Conservation (phyloP, 2,329 filamentous ascomycete species). For the Aspergillus ochraceoroseus region DNA sequence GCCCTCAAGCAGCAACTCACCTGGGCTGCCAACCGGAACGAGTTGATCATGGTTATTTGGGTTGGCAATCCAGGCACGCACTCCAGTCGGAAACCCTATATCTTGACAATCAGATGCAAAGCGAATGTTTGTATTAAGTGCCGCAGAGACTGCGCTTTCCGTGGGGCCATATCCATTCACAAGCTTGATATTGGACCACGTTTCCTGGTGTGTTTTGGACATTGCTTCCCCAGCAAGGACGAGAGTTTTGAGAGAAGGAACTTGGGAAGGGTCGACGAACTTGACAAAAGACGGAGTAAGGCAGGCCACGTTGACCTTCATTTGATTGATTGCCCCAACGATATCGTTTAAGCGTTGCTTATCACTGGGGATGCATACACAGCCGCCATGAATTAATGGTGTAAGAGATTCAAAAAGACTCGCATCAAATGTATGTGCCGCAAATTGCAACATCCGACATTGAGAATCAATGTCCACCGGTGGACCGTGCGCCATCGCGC, state of each 20-base stretch:
- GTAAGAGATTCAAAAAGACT: conserved; percentile 52
- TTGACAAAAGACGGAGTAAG: conserved; percentile 58
- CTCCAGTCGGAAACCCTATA: conserved; percentile 35
- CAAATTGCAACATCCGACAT: conserved; percentile 56
- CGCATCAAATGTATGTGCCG: conserved; percentile 54
- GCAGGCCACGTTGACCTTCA: conserved; percentile 52
- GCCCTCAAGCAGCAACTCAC: conserved; percentile 39
- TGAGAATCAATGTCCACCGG: conserved; percentile 47
- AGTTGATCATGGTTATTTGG: conserved; percentile 38
- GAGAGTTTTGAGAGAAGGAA: conserved; percentile 43
- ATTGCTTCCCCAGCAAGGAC: conserved; percentile 48
- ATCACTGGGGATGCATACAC: conserved; percentile 55
- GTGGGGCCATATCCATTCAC: conserved; percentile 46
- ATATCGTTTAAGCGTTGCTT: conserved; percentile 49
- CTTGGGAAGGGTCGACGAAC: conserved; percentile 42
- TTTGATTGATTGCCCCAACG: conserved; percentile 48
- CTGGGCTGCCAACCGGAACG: conserved; percentile 40
- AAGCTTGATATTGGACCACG: conserved; percentile 37
- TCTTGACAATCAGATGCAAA: conserved; percentile 31
- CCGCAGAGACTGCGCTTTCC: conserved; percentile 38
- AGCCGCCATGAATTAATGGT: conserved; percentile 53
- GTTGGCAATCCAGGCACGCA: conserved; percentile 40
- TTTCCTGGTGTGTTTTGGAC: conserved; percentile 40
- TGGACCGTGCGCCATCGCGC: conserved; percentile 50
- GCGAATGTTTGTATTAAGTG: conserved; percentile 33